Evolutionary conservation across 805 yeast genomes (phyloP), one percentile per base, ranked within the genome.

Genomic region (Candida schatavii): DNA sequence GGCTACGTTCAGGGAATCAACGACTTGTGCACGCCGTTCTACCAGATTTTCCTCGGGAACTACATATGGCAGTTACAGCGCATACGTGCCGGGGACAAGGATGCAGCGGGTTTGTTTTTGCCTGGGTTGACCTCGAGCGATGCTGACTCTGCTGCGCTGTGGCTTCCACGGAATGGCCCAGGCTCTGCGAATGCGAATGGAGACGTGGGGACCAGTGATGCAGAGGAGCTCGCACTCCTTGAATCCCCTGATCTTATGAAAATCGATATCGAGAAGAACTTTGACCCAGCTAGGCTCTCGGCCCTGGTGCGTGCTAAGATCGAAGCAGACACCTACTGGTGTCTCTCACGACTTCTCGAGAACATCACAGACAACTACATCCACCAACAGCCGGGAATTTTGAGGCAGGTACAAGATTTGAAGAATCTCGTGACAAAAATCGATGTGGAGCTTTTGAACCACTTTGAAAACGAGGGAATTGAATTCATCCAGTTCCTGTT

Each of bases 1-100:
- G 99, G 99, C 13, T 91, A 91, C 61, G 99, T 91, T 17, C 99
- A 91, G 67, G 99, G 99, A 21, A 91, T 91, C 39, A 91, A 91
- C 61, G 99, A 91, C 64, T 72, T 91, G 38, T 88, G 83, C 13
- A 91, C 97, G 1, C 98, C 99, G 3, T 88, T 93, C 58, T 89
- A 77, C 62, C 96, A 91, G 62, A 83, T 89, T 0, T 91, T 91
- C 54, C 61, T 93, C 37, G 72, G 81, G 2, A 80, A 81, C 44
- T 89, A 90, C 60, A 35, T 70, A 31, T 64, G 72, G 72, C 74
- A 68, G 49, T 48, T 70, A 19, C 73, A 70, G 45, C 42, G 59
- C 31, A 45, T 38, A 32, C 46, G 43, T 21, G 9, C 26, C 14
- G 19, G 11, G 7, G 35, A 31, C 11, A 22, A 31, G 11, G 35